Percentiles rank a stretch among this genome's conserved stretches.
phyloP scores from a whole-genome alignment of 768 basidiomycete species.

The Mycena capillaripes region DNA sequence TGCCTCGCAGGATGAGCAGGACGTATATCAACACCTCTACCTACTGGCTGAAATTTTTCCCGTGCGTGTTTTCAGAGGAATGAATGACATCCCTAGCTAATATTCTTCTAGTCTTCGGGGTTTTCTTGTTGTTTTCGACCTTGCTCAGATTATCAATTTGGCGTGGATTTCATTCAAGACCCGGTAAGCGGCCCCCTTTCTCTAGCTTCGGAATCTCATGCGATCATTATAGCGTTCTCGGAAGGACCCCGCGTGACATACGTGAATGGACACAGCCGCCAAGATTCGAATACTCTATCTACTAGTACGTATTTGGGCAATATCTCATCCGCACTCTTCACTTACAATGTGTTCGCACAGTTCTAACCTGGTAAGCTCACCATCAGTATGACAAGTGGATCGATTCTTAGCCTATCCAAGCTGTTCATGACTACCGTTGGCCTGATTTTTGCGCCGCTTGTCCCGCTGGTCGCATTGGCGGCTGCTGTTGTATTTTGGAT shows the following conservation, averaged over 20 bases:
- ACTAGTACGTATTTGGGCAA: slow-evolving; percentile 64
- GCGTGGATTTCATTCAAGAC: slow-evolving; percentile 72
- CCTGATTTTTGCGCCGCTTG: slow-evolving; percentile 87
- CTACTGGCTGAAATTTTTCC: slow-evolving; percentile 88
- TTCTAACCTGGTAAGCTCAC: slow-evolving; percentile 47
- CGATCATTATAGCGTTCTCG: slow-evolving; percentile 63
- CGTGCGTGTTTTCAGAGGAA: slow-evolving; percentile 56
- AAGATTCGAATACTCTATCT: slow-evolving; percentile 79
- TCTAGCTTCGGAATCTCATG: not conserved
- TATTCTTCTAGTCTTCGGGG: slow-evolving; percentile 68
- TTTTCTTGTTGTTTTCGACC: slow-evolving; percentile 85
- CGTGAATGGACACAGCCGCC: slow-evolving; percentile 85
- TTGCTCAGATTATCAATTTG: slow-evolving; percentile 83
- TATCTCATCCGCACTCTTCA: not conserved
- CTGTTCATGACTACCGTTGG: slow-evolving; percentile 84
- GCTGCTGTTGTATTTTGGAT: slow-evolving; percentile 83
- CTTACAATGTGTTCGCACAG: slow-evolving; percentile 21
- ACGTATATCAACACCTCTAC: slow-evolving; percentile 87
- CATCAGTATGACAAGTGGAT: not conserved
- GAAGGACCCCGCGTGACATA: slow-evolving; percentile 83
- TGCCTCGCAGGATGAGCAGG: slow-evolving; percentile 74
- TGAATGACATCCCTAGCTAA: not conserved
- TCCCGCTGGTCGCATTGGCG: slow-evolving; percentile 82
- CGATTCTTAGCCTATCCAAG: slow-evolving; percentile 45
- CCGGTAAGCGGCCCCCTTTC: slow-evolving; percentile 49